Conservation (phyloP, 106 monocot genomes). For the Acorus calamus region DNA sequence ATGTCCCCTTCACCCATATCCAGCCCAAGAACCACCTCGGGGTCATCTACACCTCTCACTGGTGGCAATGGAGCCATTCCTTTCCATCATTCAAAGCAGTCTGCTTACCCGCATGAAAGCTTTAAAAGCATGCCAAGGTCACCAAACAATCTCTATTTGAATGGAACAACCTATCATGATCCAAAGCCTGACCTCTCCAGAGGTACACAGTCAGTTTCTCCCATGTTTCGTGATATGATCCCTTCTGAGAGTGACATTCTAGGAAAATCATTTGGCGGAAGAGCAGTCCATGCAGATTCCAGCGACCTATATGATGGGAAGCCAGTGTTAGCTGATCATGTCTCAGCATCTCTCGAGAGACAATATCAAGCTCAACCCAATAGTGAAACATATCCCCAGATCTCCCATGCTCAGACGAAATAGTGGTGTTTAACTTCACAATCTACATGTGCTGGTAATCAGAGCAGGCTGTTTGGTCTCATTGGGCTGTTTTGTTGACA, state of each 20-base stretch:
- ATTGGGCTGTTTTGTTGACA: too few relatives aligned
- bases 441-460: not conserved
- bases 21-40: slow-evolving; percentile 77
- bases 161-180: slow-evolving; percentile 18
- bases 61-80: slow-evolving; percentile 60
- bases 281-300: slow-evolving; percentile 15
- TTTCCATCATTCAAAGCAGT: slow-evolving; percentile 38
- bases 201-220: slow-evolving; percentile 22
- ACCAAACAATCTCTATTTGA: slow-evolving; percentile 15
- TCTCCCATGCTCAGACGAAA: slow-evolving; percentile 4
- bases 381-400: slow-evolving; percentile 15
- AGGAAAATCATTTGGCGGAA: slow-evolving; percentile 30
- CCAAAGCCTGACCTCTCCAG: slow-evolving; percentile 20
- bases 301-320: slow-evolving; percentile 27
- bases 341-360: slow-evolving; percentile 24
- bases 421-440: slow-evolving; percentile 9
- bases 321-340: slow-evolving; percentile 11
- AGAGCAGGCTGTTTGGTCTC: too few relatives aligned
- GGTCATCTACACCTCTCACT: slow-evolving; percentile 78
- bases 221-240: slow-evolving; percentile 18
- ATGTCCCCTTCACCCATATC: slow-evolving; percentile 86
- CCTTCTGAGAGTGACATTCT: slow-evolving; percentile 33
- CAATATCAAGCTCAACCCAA: slow-evolving; percentile 30
- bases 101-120: slow-evolving; percentile 21
- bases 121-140: slow-evolving; percentile 15